phyloP scores from a whole-genome alignment of 345 rosid species.

The Hevea brasiliensis region DNA sequence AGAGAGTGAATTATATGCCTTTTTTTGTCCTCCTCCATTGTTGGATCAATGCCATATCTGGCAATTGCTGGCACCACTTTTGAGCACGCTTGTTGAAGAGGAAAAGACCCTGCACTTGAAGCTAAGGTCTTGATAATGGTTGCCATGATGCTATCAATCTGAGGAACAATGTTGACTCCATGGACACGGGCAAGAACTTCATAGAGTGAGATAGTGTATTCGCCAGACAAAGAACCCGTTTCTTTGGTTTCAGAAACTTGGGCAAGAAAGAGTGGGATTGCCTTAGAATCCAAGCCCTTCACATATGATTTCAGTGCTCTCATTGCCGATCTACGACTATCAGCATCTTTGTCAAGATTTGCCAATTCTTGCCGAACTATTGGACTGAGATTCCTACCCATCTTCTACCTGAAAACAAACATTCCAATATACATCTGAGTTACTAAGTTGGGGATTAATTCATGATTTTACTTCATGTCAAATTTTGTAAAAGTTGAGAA shows the following conservation, averaged over 20 bases:
- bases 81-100: slow-evolving; percentile 96
- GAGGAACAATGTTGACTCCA: slow-evolving; percentile 88
- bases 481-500: neutral
- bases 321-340: slow-evolving; percentile 76
- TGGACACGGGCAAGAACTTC: slow-evolving; percentile 96
- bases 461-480: neutral
- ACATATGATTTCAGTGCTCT: slow-evolving; percentile 75
- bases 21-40: slow-evolving; percentile 68
- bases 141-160: slow-evolving; percentile 81
- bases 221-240: slow-evolving; percentile 76
- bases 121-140: slow-evolving; percentile 80
- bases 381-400: slow-evolving; percentile 78
- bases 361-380: slow-evolving; percentile 64
- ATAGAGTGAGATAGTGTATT: slow-evolving; percentile 85
- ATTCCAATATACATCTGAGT: neutral
- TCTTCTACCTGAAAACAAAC: slow-evolving; percentile 33
- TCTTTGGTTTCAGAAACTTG: slow-evolving; percentile 91
- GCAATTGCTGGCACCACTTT: slow-evolving; percentile 93
- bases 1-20: slow-evolving; percentile 72
- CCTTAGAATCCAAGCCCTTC: slow-evolving; percentile 76
- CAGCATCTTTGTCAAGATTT: slow-evolving; percentile 86
- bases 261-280: slow-evolving; percentile 78
- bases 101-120: slow-evolving; percentile 89
- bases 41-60: slow-evolving; percentile 79
- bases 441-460: neutral